phyloP scores from a whole-genome alignment of 495 filamentous ascomycete genomes.

The Aspergillus egyptiacus region DNA sequence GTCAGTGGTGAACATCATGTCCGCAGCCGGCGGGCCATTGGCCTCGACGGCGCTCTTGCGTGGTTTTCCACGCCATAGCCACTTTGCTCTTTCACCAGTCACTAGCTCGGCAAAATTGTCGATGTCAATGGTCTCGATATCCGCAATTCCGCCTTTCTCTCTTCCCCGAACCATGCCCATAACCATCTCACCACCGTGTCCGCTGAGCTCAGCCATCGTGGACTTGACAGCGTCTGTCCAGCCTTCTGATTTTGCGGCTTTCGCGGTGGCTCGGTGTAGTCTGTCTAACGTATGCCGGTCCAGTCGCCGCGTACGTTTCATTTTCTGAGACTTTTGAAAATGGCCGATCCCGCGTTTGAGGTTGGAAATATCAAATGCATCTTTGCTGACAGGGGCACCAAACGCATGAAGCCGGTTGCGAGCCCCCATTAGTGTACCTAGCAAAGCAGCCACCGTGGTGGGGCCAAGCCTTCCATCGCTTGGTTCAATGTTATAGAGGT shows the following conservation, averaged over 20 bases:
- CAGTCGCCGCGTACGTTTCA: constrained; percentile 68
- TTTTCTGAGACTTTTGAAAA: constrained; percentile 85
- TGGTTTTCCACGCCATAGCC: constrained; percentile 89
- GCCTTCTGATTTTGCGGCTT: constrained; percentile 75
- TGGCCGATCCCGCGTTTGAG: constrained; percentile 76
- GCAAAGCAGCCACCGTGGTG: constrained; percentile 80
- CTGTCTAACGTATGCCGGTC: constrained; percentile 77
- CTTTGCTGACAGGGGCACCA: constrained; percentile 80
- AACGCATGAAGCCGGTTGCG: constrained; percentile 78
- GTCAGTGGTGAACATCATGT: constrained; percentile 64
- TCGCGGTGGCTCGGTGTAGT: constrained; percentile 75
- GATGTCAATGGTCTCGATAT: constrained; percentile 85
- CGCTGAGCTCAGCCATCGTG: constrained; percentile 86
- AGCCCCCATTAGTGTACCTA: constrained; percentile 84
- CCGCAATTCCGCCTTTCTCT: constrained; percentile 83
- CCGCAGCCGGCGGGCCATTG: constrained; percentile 45
- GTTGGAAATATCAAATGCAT: constrained; percentile 79
- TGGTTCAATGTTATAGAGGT: constrained; percentile 85
- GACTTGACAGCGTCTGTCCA: constrained; percentile 90
- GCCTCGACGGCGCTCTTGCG: constrained; percentile 53
- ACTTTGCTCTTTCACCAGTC: constrained; percentile 77
- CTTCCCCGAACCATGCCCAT: constrained; percentile 86
- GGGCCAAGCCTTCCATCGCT: constrained; percentile 87
- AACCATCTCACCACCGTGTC: constrained; percentile 91
- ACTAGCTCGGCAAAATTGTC: constrained; percentile 73